Conservation (phyloP, 2,329 filamentous ascomycete species). For the Claviceps quebecensis region DNA sequence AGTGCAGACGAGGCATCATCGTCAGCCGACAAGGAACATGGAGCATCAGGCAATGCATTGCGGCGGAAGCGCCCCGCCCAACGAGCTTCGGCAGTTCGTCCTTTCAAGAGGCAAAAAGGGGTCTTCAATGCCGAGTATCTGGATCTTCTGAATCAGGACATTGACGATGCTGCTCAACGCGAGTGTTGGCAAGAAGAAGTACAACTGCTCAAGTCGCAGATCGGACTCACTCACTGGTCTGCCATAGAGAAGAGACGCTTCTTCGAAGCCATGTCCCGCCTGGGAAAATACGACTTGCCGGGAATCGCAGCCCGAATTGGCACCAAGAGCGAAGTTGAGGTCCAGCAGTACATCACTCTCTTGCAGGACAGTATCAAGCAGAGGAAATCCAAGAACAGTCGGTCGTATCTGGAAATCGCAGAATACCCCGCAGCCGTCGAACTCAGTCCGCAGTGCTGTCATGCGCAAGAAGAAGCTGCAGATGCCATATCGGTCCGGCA, state of each 20-base stretch:
- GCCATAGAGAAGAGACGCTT: conserved; percentile 54
- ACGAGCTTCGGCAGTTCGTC: conserved; percentile 12
- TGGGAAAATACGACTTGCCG: conserved; percentile 47
- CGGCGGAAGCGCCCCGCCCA: conserved; percentile 18
- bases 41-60: conserved; percentile 6
- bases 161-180: conserved; percentile 34
- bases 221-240: conserved; percentile 61
- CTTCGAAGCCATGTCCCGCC: conserved; percentile 49
- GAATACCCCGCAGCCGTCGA: conserved; percentile 63
- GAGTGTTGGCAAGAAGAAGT: conserved; percentile 18
- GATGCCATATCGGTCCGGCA: conserved; percentile 52
- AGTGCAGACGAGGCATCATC: neutral
- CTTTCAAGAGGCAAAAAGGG: conserved; percentile 32
- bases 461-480: conserved; percentile 52
- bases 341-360: conserved; percentile 52
- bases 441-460: conserved; percentile 50
- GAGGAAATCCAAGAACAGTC: conserved; percentile 21
- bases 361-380: conserved; percentile 38
- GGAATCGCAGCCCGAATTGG: conserved; percentile 49
- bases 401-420: conserved; percentile 25
- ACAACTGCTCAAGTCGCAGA: conserved; percentile 33
- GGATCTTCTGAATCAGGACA: conserved; percentile 40
- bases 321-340: conserved; percentile 62
- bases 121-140: conserved; percentile 33
- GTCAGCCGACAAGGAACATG: neutral